Base-by-base conservation (phyloP, 2,329 filamentous ascomycete genomes). In the Daldinia sp. region DNA sequence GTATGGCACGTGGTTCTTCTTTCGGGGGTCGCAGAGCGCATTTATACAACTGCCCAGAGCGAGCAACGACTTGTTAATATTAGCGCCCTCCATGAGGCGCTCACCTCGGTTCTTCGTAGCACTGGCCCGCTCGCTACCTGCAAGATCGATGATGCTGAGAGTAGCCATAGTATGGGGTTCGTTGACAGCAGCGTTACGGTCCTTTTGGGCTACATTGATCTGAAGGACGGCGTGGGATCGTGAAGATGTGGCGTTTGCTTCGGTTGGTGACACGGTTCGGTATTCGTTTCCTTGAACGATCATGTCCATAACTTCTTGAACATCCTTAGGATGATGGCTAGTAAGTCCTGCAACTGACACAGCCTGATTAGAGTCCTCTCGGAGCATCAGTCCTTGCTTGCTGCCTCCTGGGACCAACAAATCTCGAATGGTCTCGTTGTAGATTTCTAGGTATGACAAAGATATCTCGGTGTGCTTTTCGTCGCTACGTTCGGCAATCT, bases 221-320 rank as follows among this genome's bases (percentile, higher is more conserved):
- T 99, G 96, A 1, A 99, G 88, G 13, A 99, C 96, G 10, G 96
- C 96, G 78, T 99, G 96, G 0, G 96, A 99, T 79, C 96, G 91
- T 9, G 96, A 99, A 0, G 96, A 99, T 0, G 96, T 98, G 18
- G 96, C 95, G 78, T 99, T 99, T 74, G 96, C 96, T 82, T 95
- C 94, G 6, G 96, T 99, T 0, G 96, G 95, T 0, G 96, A 98
- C 79, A 98, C 96, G 3, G 96, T 99, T 50, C 96, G 91, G 80
- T 92, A 93, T 74, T 97, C 93, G 80, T 99, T 99, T 71, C 96
- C 96, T 78, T 90, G 89, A 62, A 99, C 92, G 77, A 99, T 98
- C 88, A 99, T 98, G 77, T 99, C 95, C 96, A 99, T 99, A 75
- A 99, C 96, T 81, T 99, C 91, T 77, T 97, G 89, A 13, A 98